Evolutionary conservation across 208 protist genomes (phyloP).

Genomic region (Borovskyia barvae): DNA sequence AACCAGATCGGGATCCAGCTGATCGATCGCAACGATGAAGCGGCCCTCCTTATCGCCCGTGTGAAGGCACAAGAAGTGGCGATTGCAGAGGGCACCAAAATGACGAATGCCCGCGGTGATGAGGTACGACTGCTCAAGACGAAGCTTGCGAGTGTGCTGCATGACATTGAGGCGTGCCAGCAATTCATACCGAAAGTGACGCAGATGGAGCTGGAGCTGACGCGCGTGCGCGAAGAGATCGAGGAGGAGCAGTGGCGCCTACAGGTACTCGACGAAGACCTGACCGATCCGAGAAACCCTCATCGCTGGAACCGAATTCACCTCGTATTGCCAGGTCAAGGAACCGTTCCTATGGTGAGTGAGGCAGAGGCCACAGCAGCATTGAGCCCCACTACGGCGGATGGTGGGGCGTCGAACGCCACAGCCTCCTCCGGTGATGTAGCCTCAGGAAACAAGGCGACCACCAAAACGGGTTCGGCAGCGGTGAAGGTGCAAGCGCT

Average conservation of each 20-base stretch:
- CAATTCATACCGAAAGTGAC: conserved; percentile 76
- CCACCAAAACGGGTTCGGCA: not conserved
- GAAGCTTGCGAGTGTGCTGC: conserved; percentile 77
- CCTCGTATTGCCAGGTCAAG: not conserved
- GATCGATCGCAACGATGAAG: conserved; percentile 96
- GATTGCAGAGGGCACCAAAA: conserved; percentile 79
- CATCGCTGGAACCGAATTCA: conserved; percentile 69
- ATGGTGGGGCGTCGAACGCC: too few relatives aligned
- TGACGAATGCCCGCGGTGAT: conserved; percentile 77
- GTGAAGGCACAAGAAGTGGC: conserved; percentile 91
- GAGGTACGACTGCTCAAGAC: conserved; percentile 69
- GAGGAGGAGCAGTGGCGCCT: conserved; percentile 83
- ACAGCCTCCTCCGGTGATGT: not conserved
- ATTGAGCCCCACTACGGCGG: not conserved
- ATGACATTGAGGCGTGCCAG: conserved; percentile 80
- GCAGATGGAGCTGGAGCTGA: conserved; percentile 83
- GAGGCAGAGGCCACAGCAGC: not conserved
- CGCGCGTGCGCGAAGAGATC: conserved; percentile 64
- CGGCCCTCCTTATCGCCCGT: conserved; percentile 94
- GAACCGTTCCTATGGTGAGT: not conserved
- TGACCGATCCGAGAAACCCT: conserved; percentile 83
- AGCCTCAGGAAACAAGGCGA: not conserved
- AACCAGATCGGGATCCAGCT: conserved; percentile 95
- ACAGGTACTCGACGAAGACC: conserved; percentile 78
- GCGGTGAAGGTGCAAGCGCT: conserved; percentile 1